Base-by-base conservation (phyloP, 208 protist species). In the Acanthamoeba lugdunensis region DNA sequence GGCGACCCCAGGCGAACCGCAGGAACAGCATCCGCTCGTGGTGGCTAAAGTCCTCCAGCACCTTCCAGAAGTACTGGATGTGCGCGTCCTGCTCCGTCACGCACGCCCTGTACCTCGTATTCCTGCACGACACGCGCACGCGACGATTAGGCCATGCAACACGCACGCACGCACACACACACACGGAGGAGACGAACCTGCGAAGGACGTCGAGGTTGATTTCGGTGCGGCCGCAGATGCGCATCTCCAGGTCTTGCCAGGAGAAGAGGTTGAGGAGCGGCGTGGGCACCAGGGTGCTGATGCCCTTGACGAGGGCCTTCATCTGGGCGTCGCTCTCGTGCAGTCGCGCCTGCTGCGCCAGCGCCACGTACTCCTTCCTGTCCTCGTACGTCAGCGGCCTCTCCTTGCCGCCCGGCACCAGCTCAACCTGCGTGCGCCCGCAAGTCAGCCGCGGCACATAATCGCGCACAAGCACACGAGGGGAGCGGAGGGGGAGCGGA, bases 1-100 rank as follows among this genome's bases (percentile, higher is more conserved):
- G 23, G 16, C 93, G 93, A 18, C 93, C 93, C 85, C 85, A 94
- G 3, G 92, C 93, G 63, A 94, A 94, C 7, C 93, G 84, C 23
- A 94, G 71, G 77, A 94, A 91, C 28, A 93, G 50, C 30, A 37
- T 92, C 41, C 90, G 30, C 56, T 94, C 93, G 41, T 69, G 30
- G 41, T 58, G 93, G 7, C 52, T 16, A 21, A 93, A 91, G n/a
- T 52, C 33, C 11, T 48, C 25, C 37, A 94, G 52, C 33, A 54
- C 87, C 90, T 85, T 25, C 93, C 93, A 94, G 61, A 94, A 85
- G 45, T 67, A 61, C 45, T 28, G 37, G 30, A 94, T 65, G 50
- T 56, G 25, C 16, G 50, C 14, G 45, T 69, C 56, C 48, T 79
- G 14, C 25, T 90, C 71, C 37, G 77, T 65, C 4, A 45, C 30